These are phyloP conservation scores for Nephelium lappaceum DNA, from an alignment of 345 rosid genomes.

Conservation along the genomic window DNA sequence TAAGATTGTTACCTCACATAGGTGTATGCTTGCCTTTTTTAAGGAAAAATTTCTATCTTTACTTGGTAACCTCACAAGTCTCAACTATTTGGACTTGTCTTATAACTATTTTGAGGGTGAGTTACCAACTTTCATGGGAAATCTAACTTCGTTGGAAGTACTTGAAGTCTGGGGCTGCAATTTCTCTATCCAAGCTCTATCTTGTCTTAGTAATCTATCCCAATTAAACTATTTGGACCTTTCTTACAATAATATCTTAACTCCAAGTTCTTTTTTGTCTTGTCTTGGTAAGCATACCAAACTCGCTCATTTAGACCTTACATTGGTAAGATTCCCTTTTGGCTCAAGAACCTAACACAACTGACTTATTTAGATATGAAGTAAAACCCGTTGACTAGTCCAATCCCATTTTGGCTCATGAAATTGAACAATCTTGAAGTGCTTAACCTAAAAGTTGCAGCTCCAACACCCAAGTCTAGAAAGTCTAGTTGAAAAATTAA, in stretches of 20 bases:
- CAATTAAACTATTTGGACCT: too few species aligned
- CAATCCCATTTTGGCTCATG: conserved; percentile 15
- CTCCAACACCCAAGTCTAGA: not conserved
- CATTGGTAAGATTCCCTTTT: too few species aligned
- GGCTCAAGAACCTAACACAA: not conserved
- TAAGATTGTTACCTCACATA: too few species aligned
- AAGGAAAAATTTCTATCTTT: conserved; percentile 9
- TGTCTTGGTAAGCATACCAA: not conserved
- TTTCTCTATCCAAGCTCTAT: too few species aligned
- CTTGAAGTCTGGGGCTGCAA: too few species aligned
- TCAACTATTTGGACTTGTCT: not conserved
- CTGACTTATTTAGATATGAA: not conserved
- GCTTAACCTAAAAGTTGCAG: not conserved
- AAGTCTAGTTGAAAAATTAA: not conserved
- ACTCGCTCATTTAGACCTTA: not conserved
- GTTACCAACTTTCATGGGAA: conserved; percentile 3
- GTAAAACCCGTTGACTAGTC: accelerated
- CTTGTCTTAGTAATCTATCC: too few species aligned
- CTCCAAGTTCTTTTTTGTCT: not conserved
- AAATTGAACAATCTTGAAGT: not conserved
- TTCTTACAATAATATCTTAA: not conserved
- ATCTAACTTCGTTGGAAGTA: not conserved
- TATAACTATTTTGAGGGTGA: not conserved
- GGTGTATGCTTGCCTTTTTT: not conserved
- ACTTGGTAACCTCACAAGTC: not conserved